A percentile compares a stretch with the other conserved stretches of the same genome.
Evolutionary conservation across 2,329 filamentous ascomycete genomes (phyloP).

Genomic region (Purpureocillium takamizusanense): DNA sequence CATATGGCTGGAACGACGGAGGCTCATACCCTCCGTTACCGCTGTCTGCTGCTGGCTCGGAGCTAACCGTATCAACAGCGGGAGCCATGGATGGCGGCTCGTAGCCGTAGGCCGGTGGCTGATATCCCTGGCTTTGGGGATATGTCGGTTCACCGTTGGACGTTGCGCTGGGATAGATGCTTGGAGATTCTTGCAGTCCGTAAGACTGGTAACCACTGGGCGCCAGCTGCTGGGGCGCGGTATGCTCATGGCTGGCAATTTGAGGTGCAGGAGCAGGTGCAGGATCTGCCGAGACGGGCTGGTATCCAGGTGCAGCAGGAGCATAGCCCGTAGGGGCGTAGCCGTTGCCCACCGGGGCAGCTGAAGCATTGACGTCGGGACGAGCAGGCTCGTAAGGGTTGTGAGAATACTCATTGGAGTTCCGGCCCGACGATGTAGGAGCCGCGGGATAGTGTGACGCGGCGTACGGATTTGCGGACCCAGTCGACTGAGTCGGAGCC

Average conservation of each 20-base stretch:
- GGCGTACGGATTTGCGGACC: constrained; percentile 17
- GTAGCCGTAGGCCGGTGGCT: constrained; percentile 41
- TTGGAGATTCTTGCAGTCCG: constrained; percentile 15
- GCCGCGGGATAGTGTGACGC: constrained; percentile 42
- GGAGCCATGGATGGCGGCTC: constrained; percentile 32
- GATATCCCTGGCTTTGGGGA: constrained; percentile 23
- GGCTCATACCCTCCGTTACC: constrained; percentile 46
- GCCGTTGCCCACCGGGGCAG: constrained; percentile 6
- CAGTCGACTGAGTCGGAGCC: constrained; percentile 8
- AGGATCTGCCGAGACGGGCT: constrained; percentile 7
- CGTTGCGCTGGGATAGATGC: constrained; percentile 6
- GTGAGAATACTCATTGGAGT: constrained; percentile 19
- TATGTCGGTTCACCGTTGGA: too few relatives aligned
- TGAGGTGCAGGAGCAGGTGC: background rate
- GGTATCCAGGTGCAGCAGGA: constrained; percentile 15
- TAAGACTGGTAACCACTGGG: constrained; percentile 17
- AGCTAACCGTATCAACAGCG: constrained; percentile 7
- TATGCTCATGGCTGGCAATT: background rate
- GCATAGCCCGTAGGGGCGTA: constrained; percentile 11
- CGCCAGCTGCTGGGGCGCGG: constrained; percentile 1
- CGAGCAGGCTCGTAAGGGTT: constrained; percentile 28
- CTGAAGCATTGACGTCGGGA: constrained; percentile 7
- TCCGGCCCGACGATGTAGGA: constrained; percentile 16
- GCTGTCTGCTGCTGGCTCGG: constrained; percentile 15
- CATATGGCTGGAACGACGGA: constrained; percentile 51